phyloP scores from a whole-genome alignment of 1,284 basidiomycete genomes.

The Salmacisia buchloeana region DNA sequence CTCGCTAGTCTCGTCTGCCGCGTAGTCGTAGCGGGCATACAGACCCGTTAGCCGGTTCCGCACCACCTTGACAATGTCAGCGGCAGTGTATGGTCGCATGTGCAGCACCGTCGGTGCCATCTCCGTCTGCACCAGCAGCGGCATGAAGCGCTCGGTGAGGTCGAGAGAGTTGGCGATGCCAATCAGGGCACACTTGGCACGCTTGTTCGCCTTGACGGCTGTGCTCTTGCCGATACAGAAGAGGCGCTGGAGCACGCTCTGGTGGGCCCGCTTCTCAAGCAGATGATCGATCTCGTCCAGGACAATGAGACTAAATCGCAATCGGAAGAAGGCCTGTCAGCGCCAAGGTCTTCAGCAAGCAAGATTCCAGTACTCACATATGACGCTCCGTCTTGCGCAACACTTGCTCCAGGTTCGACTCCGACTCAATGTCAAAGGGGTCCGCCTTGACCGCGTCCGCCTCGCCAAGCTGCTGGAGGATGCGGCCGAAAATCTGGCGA shows the following conservation, averaged over 20 bases:
- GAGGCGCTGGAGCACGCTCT: conserved; percentile 50
- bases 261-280: conserved; percentile 39
- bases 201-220: background rate
- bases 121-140: conserved; percentile 38
- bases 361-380: background rate
- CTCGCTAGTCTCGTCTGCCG: conserved; percentile 15
- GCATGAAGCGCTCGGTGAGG: conserved; percentile 44
- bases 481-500: conserved; percentile 36
- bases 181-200: conserved; percentile 21
- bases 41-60: conserved; percentile 45
- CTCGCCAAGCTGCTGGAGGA: conserved; percentile 31
- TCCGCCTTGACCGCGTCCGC: conserved; percentile 18
- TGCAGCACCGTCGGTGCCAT: conserved; percentile 49
- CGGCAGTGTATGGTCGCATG: conserved; percentile 51
- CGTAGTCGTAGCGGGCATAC: conserved; percentile 24
- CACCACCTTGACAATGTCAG: conserved; percentile 50
- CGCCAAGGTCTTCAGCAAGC: background rate
- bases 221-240: conserved; percentile 33
- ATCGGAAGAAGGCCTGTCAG: background rate
- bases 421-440: conserved; percentile 10
- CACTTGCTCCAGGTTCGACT: conserved; percentile 18
- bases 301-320: conserved; percentile 32
- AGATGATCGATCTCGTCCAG: conserved; percentile 54
- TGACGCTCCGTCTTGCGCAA: background rate
- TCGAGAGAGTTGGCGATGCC: conserved; percentile 48